Percentiles rank a stretch among this genome's conserved stretches.
phyloP scores from a whole-genome alignment of 345 rosid genomes.

The Rubroshorea leprosula region DNA sequence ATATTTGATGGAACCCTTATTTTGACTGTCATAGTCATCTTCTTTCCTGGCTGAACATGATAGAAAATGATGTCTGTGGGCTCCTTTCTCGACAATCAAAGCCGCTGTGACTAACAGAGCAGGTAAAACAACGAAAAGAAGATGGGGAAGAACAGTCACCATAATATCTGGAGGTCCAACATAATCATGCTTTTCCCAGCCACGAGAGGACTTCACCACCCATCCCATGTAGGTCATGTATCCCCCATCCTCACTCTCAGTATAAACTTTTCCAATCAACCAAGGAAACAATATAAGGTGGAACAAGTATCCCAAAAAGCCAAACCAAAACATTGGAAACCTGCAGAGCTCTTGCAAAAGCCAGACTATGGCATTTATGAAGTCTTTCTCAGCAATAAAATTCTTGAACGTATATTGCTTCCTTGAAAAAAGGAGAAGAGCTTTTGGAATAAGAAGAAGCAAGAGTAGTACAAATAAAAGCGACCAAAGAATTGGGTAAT shows the following conservation, averaged over 20 bases:
- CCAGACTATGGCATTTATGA: constrained; percentile 46
- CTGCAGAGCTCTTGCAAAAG: constrained; percentile 68
- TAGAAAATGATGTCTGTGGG: constrained; percentile 46
- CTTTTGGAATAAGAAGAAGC: constrained; percentile 55
- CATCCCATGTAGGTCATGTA: constrained; percentile 92
- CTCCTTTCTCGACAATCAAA: constrained; percentile 66
- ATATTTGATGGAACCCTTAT: constrained; percentile 23
- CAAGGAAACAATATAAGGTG: constrained; percentile 73
- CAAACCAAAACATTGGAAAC: constrained; percentile 56
- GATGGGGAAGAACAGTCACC: constrained; percentile 81
- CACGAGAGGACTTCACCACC: constrained; percentile 39
- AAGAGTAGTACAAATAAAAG: constrained; percentile 34
- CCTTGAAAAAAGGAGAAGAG: constrained; percentile 37
- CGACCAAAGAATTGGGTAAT: constrained; percentile 66
- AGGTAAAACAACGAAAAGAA: constrained; percentile 62
- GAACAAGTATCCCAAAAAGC: constrained; percentile 52
- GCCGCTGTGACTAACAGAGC: constrained; percentile 41
- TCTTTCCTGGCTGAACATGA: constrained; percentile 60
- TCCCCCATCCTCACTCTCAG: constrained; percentile 39
- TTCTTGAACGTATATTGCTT: constrained; percentile 52
- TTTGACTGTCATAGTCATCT: constrained; percentile 42
- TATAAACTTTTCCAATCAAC: constrained; percentile 65
- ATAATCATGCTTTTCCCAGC: constrained; percentile 35
- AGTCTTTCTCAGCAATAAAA: constrained; percentile 40
- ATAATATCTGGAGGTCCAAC: constrained; percentile 77